Conservation (phyloP, 1,139 yeast genomes). For the Saccharomycopsis crataegensis region DNA sequence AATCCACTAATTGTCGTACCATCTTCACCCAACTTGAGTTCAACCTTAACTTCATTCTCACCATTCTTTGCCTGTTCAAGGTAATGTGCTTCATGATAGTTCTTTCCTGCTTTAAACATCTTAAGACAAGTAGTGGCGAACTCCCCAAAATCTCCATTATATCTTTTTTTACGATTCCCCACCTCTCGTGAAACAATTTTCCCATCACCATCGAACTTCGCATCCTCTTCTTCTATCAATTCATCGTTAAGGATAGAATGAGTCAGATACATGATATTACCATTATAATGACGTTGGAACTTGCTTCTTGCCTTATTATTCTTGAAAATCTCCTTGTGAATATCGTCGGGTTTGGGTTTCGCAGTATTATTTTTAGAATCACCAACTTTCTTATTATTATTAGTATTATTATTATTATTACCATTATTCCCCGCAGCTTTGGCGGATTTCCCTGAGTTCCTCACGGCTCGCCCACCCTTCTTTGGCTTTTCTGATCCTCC, state of each 20-base stretch:
- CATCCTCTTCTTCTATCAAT: conserved; percentile 6
- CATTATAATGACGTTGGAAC: conserved; percentile 4
- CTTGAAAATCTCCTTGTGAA: conserved; percentile 6
- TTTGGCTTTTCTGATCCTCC: neutral
- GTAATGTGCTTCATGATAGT: no score
- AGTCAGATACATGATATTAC: conserved; percentile 14
- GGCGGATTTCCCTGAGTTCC: neutral
- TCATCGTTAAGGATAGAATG: conserved; percentile 2
- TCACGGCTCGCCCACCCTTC: neutral
- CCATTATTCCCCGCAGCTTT: neutral
- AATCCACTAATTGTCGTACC: neutral
- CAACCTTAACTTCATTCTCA: neutral
- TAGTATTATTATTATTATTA: neutral
- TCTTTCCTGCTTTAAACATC: conserved; percentile 1
- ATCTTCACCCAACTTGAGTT: neutral
- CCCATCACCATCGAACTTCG: neutral
- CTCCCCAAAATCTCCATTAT: conserved; percentile 18
- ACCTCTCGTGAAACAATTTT: neutral
- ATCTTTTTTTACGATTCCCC: neutral
- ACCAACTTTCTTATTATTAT: neutral
- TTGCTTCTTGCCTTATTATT: conserved; percentile 1
- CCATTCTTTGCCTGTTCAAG: neutral
- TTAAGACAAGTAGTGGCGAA: conserved; percentile 12
- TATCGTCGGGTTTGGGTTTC: conserved; percentile 4
- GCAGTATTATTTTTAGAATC: neutral